Base-by-base conservation (phyloP, 2,329 filamentous ascomycete genomes). In the Apiospora sp. region DNA sequence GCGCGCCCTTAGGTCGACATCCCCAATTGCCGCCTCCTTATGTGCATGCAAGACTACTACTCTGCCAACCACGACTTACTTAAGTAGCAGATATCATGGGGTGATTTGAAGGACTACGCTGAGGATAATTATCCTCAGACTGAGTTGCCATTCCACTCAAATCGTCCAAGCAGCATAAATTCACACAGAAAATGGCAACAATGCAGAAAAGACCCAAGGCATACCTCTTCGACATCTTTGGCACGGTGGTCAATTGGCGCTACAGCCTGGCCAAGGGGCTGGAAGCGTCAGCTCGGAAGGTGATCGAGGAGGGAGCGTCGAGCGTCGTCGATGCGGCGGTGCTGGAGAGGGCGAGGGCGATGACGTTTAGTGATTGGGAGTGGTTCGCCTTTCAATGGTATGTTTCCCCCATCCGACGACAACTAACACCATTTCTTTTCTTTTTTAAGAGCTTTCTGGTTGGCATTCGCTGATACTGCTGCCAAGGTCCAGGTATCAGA, bases 161-260 rank as follows among this genome's bases (percentile, higher is more conserved):
- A 10, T 64, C 27, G 27, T 8, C 6, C 37, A 41, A 8, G 2
- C 10, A 41, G 7, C 1, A 41, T 10, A 10, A 41, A 41, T 10
- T 10, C 37, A 64, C 34, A 13, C 0, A 8, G 13, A 14, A 14
- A 27, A 27, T 27, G 7, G 34, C 34, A 34, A 24, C 30, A 6
- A 64, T 64, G 58, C 34, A 64, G 34, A 30, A 54, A 49, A 58
- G 37, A 64, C 72, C 72, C 27, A 85, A 85, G 71, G 88, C 86
- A 5, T 80, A 90, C 41, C 82, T 89, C 71, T 90, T 90, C 78
- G 89, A 90, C 78, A 87, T 90, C 71, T 91, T 91, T 77, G 89
- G 89, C 48, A 92, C 90, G 5, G 89, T 90, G 75, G 90, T 92
- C 67, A 85, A 92, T 80, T 92, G 90, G 90, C 87, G 90, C 64